Conservation (phyloP, 306 rosid species). For the Vicia faba region DNA sequence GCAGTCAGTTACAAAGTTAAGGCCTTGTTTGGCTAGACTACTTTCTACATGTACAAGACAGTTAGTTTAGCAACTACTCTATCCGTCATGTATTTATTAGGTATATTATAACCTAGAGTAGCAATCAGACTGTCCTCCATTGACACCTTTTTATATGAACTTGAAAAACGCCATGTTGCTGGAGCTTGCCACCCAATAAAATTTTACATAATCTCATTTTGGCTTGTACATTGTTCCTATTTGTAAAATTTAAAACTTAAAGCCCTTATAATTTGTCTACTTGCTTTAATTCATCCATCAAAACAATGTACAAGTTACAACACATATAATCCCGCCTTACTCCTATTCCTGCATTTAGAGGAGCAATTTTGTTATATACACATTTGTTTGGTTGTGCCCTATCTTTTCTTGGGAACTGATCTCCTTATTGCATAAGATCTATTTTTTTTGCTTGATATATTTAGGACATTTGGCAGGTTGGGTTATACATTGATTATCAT, state of each 20-base stretch:
- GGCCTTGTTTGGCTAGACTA: too few relatives aligned
- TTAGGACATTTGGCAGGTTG: conserved; percentile 6
- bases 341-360: neutral
- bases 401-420: conserved; percentile 5
- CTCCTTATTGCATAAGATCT: neutral
- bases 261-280: neutral
- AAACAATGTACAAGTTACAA: neutral
- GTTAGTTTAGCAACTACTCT: too few relatives aligned
- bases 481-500: neutral
- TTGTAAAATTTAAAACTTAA: conserved; percentile 9
- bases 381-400: neutral
- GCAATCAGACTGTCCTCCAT: neutral
- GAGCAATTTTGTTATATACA: conserved; percentile 13
- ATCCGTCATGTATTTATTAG: too few relatives aligned
- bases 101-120: conserved; percentile 3
- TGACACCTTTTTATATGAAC: neutral
- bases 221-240: neutral
- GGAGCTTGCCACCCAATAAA: neutral
- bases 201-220: too few relatives aligned
- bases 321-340: neutral
- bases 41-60: too few relatives aligned
- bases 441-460: neutral
- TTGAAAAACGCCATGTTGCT: neutral
- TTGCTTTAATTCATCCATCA: conserved; percentile 3
- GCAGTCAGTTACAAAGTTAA: too few relatives aligned